Evolutionary conservation across 345 rosid species (phyloP), one percentile per base, ranked within the genome.

Genomic region (Citrus hindsii): DNA sequence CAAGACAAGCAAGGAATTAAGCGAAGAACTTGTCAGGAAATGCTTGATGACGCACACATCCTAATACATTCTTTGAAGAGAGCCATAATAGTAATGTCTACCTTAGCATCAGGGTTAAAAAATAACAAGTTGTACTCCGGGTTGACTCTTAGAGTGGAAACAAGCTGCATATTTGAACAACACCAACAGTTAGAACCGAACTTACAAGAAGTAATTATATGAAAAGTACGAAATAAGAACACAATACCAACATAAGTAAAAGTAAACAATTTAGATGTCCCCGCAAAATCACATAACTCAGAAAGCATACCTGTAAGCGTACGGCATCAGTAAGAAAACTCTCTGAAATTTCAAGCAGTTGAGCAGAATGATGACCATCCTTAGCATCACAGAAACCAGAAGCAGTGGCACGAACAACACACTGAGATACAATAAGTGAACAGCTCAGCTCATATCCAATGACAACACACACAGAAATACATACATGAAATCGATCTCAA

Each of bases 71-170:
- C 27, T 60, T 42, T 5, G 10, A 48, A 21, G n/a, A 25, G 60
- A 80, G 73, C 1, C 70, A 63, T 55, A 71, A 73, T 6, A 74
- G 35, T 42, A 55, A 69, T 77, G 75, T 79, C 74, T 95, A 91
- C 99, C 99, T 92, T 91, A 59, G 96, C 94, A 84, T 79, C 82
- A 74, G 94, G 94, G 83, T 89, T 89, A 85, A 90, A 87, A 82
- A 80, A 87, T 74, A 95, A 80, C 86, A 95, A 83, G 86, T 70
- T 92, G 92, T 89, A 92, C 82, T 88, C 97, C 6, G 99, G 99
- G 76, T 85, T 75, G 74, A 93, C 89, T 85, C 87, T 86, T 82
- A 93, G 79, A 59, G 91, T 83, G 64, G 99, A 93, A 87, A 95
- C 96, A 79, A 95, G 89, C 99, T 95, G 96, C 92, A 87, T 24